phyloP scores from a whole-genome alignment of 306 rosid genomes.

The Heteromeles arbutifolia region DNA sequence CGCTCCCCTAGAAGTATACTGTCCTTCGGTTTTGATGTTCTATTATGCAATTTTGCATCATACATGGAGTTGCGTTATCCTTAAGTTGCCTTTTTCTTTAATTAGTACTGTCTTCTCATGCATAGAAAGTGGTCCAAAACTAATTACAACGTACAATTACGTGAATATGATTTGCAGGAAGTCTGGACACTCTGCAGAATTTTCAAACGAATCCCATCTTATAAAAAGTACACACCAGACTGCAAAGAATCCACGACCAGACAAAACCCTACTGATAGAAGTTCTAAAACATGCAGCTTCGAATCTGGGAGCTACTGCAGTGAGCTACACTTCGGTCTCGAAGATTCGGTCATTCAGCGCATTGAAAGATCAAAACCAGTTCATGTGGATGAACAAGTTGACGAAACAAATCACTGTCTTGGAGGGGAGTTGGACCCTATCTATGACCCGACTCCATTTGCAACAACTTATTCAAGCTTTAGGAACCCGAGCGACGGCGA shows the following conservation, averaged over 20 bases:
- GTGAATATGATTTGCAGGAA: conserved; percentile 47
- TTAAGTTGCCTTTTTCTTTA: no score
- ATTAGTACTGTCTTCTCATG: no score
- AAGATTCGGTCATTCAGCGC: conserved; percentile 31
- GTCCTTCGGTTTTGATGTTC: no score
- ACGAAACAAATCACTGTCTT: conserved; percentile 12
- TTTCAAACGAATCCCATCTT: conserved; percentile 61
- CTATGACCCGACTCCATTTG: conserved; percentile 16
- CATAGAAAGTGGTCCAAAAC: no score
- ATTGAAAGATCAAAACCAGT: conserved; percentile 27
- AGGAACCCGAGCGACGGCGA: conserved; percentile 37
- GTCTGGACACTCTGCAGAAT: conserved; percentile 91
- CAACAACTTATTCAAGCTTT: conserved; percentile 28
- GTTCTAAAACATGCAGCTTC: conserved; percentile 52
- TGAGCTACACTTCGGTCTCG: conserved; percentile 21
- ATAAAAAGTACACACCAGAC: conserved; percentile 45
- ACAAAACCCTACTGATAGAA: conserved; percentile 27
- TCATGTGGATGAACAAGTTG: conserved; percentile 13
- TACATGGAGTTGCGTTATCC: no score
- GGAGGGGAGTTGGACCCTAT: conserved; percentile 11
- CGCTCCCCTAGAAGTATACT: no score
- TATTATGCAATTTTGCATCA: no score
- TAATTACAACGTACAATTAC: background rate
- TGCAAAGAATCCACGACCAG: conserved; percentile 23
- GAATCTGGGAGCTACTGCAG: conserved; percentile 37